A percentile compares a stretch with the other conserved stretches of the same genome.
Evolutionary conservation across 2,329 filamentous ascomycete genomes (phyloP).

Genomic region (Colletotrichum sp.): DNA sequence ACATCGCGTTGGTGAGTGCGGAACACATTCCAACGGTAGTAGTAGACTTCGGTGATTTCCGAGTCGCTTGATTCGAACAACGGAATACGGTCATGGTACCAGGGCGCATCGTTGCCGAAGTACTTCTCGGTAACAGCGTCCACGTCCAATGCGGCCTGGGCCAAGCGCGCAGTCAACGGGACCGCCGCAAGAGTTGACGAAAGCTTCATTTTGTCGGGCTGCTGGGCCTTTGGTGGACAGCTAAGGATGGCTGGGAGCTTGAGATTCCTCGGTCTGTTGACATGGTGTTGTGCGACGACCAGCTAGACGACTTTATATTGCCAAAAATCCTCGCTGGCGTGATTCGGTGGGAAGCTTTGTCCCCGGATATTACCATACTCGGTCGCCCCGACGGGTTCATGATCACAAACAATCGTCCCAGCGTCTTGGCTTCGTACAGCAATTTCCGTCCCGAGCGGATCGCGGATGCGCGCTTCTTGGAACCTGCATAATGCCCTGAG

Average conservation of each 20-base stretch:
- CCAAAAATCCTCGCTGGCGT: too few species aligned
- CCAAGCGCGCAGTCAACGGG: not conserved
- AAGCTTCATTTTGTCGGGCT: not conserved
- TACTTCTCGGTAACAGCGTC: not conserved
- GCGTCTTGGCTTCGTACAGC: not conserved
- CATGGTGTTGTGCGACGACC: not conserved
- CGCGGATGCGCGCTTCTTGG: not conserved
- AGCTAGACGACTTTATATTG: not conserved
- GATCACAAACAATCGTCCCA: not conserved
- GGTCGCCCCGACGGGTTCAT: not conserved
- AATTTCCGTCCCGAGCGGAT: not conserved
- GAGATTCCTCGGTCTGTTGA: not conserved
- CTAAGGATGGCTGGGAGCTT: not conserved
- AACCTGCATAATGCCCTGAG: not conserved
- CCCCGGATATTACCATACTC: not conserved
- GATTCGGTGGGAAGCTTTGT: not conserved
- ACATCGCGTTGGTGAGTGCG: constrained; percentile 46
- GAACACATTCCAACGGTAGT: constrained; percentile 46
- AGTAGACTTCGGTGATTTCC: constrained; percentile 47
- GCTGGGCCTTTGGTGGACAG: not conserved
- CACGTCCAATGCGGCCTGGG: not conserved
- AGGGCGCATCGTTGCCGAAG: constrained; percentile 9
- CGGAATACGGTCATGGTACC: not conserved
- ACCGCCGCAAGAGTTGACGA: not conserved
- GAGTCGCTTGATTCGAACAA: constrained; percentile 2